These are phyloP conservation scores for Aspergillus floridensis DNA, from an alignment of 2,329 filamentous ascomycete species.

Conservation along the genomic window DNA sequence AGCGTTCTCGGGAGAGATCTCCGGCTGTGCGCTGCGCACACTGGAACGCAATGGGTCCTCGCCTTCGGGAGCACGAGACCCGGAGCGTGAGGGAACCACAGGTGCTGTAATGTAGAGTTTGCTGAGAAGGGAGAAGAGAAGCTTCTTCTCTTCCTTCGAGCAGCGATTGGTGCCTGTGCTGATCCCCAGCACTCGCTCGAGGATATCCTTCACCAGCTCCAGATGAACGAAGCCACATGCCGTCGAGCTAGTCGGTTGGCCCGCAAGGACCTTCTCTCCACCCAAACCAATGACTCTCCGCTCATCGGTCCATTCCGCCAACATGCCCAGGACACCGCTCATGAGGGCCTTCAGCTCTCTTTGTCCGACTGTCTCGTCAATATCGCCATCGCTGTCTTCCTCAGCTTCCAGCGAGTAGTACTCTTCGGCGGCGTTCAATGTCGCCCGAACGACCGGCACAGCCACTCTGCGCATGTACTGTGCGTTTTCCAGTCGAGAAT, in stretches of 20 bases:
- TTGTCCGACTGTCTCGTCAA: slow-evolving; percentile 74
- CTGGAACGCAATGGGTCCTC: slow-evolving; percentile 60
- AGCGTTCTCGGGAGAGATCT: slow-evolving; percentile 51
- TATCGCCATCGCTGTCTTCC: slow-evolving; percentile 70
- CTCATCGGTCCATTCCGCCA: slow-evolving; percentile 95
- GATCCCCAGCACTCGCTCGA: slow-evolving; percentile 67
- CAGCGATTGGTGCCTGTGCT: slow-evolving; percentile 34
- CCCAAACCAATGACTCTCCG: slow-evolving; percentile 68
- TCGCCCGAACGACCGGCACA: slow-evolving; percentile 69
- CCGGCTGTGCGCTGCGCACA: slow-evolving; percentile 46
- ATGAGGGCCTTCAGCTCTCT: slow-evolving; percentile 53
- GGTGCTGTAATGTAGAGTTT: slow-evolving; percentile 77
- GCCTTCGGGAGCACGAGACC: slow-evolving; percentile 50
- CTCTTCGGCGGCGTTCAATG: slow-evolving; percentile 58
- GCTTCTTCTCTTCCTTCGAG: slow-evolving; percentile 76
- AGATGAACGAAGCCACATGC: slow-evolving; percentile 77
- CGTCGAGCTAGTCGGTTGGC: slow-evolving; percentile 52
- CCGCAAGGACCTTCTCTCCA: slow-evolving; percentile 45
- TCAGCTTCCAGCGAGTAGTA: slow-evolving; percentile 71
- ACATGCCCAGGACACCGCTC: slow-evolving; percentile 71
- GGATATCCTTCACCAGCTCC: slow-evolving; percentile 70
- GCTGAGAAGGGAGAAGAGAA: slow-evolving; percentile 70
- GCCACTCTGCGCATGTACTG: slow-evolving; percentile 73
- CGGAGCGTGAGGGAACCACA: slow-evolving; percentile 45
- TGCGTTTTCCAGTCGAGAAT: slow-evolving; percentile 78